These are phyloP conservation scores for Teunomyces panamensis DNA, from an alignment of 805 yeast genomes.

Conservation along the genomic window DNA sequence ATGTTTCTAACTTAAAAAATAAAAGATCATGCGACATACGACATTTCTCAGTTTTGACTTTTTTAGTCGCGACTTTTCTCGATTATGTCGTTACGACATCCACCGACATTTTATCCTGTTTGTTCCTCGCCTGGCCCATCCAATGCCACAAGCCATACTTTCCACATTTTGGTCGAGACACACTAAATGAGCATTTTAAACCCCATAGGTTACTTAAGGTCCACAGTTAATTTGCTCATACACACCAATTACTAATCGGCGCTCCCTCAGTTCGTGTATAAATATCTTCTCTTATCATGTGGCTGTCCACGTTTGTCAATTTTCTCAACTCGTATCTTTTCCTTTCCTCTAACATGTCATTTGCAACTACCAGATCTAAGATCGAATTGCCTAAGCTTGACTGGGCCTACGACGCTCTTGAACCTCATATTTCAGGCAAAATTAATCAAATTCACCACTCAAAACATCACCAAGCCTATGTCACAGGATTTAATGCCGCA, in stretches of 20 bases:
- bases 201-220: background rate
- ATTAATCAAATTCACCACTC: constrained; percentile 48
- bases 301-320: background rate
- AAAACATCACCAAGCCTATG: constrained; percentile 52
- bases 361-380: constrained; percentile 4
- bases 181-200: background rate
- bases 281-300: background rate
- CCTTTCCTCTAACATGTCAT: background rate
- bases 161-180: background rate
- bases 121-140: background rate
- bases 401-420: constrained; percentile 46
- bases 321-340: background rate
- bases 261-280: background rate
- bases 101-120: background rate
- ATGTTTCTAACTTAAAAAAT: too few species aligned
- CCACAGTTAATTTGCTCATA: background rate
- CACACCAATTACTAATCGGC: background rate
- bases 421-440: constrained; percentile 45
- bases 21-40: too few species aligned
- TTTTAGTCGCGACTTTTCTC: too few species aligned
- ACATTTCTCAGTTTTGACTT: too few species aligned
- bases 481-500: constrained; percentile 45
- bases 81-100: background rate
- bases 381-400: constrained; percentile 40
- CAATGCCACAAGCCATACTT: background rate